Conservation (phyloP, 78 protist species). For the Neovahlkampfia damariscottae region DNA sequence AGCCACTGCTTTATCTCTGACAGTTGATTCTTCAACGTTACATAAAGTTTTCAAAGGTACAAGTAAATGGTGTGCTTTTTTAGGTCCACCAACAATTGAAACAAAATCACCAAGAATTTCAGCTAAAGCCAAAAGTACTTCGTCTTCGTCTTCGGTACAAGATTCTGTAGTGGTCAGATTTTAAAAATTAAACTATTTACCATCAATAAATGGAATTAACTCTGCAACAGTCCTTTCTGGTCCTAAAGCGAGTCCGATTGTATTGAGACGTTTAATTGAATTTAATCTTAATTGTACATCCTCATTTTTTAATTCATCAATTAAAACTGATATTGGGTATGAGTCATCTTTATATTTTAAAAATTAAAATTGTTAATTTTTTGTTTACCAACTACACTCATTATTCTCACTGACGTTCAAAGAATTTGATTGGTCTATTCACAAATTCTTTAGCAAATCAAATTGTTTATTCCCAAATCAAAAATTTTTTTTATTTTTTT, state of each 20-base stretch:
- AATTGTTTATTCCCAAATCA: no score
- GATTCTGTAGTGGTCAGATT: constrained; percentile 11
- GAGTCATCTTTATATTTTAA: constrained; percentile 7
- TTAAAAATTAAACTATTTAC: constrained; percentile 29
- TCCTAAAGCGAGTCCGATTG: constrained; percentile 88
- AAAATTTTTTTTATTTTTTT: no score
- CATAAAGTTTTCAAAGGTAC: constrained; percentile 77
- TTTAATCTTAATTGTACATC: constrained; percentile 82
- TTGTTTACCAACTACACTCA: no score
- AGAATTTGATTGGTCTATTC: no score
- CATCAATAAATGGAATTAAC: constrained; percentile 81
- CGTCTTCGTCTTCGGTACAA: constrained; percentile 85
- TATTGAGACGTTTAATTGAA: constrained; percentile 62
- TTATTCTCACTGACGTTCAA: no score
- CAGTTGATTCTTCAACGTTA: constrained; percentile 82
- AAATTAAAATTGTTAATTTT: no score
- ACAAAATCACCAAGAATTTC: constrained; percentile 82
- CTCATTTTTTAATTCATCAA: constrained; percentile 84
- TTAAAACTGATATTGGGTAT: constrained; percentile 59
- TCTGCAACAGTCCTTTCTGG: constrained; percentile 84
- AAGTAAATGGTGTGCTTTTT: constrained; percentile 53
- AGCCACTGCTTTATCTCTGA: constrained; percentile 88
- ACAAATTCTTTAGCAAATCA: no score
- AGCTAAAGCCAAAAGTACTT: constrained; percentile 78
- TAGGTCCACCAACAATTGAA: constrained; percentile 82